Conservation (phyloP, 495 filamentous ascomycete genomes). For the Penicillium paxilli region DNA sequence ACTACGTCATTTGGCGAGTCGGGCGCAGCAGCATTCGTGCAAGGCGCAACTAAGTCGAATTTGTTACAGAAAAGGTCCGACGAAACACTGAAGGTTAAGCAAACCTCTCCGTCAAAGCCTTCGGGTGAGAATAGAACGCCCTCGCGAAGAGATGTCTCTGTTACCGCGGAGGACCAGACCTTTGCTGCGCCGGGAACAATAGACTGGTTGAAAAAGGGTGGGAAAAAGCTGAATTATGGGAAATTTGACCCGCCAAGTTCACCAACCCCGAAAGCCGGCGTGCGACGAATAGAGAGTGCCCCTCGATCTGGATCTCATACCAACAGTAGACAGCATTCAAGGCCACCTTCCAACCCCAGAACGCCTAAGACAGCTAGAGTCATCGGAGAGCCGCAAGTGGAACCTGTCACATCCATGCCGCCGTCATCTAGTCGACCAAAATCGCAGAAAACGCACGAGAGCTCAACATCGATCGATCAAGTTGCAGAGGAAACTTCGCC, state of each 20-base stretch:
- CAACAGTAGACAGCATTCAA: constrained; percentile 1
- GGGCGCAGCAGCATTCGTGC: not conserved
- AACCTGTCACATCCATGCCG: not conserved
- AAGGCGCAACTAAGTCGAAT: not conserved
- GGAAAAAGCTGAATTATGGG: constrained; percentile 29
- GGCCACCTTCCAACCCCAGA: not conserved
- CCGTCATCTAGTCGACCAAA: not conserved
- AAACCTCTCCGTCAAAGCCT: not conserved
- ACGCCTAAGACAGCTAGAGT: not conserved
- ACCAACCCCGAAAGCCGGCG: constrained; percentile 30
- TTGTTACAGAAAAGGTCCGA: too few species aligned
- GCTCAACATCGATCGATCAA: not conserved
- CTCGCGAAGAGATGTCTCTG: not conserved
- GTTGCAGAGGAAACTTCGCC: not conserved
- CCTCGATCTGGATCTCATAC: constrained; percentile 2
- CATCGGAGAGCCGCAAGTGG: not conserved
- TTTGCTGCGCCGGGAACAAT: constrained; percentile 4
- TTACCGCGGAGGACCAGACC: not conserved
- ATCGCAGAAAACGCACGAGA: not conserved
- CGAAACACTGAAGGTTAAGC: not conserved
- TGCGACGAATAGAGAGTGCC: constrained; percentile 19
- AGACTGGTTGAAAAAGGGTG: constrained; percentile 44
- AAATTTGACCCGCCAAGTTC: constrained; percentile 44
- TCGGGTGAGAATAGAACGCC: not conserved
- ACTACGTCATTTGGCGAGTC: not conserved